These are phyloP conservation scores for Phyllosticta capitalensis DNA, from an alignment of 2,329 filamentous ascomycete species.

Conservation along the genomic window DNA sequence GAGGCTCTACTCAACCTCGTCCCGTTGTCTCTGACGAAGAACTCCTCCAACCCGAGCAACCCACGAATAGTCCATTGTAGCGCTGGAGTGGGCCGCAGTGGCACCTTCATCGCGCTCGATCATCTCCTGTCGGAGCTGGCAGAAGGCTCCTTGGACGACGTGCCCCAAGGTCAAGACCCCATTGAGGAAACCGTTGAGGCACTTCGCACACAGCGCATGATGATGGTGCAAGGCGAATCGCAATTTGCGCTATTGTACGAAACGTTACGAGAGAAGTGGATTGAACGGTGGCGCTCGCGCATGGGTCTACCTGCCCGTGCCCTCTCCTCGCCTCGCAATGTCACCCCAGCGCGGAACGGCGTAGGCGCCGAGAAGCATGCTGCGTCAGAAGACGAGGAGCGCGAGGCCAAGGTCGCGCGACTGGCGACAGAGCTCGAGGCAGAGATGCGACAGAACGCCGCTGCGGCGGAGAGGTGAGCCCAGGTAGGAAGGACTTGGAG, in stretches of 20 bases:
- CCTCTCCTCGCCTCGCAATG: neutral
- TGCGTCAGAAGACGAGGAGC: neutral
- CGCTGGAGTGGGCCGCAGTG: constrained; percentile 86
- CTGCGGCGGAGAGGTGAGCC: neutral
- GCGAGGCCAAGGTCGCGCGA: constrained; percentile 7
- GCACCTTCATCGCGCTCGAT: constrained; percentile 94
- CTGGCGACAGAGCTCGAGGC: constrained; percentile 5
- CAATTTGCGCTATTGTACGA: constrained; percentile 88
- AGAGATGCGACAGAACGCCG: constrained; percentile 4
- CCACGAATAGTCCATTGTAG: constrained; percentile 67
- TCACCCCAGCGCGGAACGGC: neutral
- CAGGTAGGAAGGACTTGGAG: neutral
- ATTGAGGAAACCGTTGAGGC: constrained; percentile 70
- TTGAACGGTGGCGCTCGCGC: constrained; percentile 38
- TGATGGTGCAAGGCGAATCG: constrained; percentile 85
- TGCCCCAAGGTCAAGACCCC: constrained; percentile 49
- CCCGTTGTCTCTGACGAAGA: constrained; percentile 52
- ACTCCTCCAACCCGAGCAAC: neutral
- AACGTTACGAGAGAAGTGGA: constrained; percentile 66
- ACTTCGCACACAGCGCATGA: constrained; percentile 77
- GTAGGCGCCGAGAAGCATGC: neutral
- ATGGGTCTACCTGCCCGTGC: constrained; percentile 1
- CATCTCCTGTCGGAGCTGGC: constrained; percentile 77
- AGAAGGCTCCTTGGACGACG: constrained; percentile 52
- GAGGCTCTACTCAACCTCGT: constrained; percentile 61